Evolutionary conservation across 225 moss, liverwort and hornwort species (phyloP), one percentile per base, ranked within the genome.

Genomic region (Anthoceros angustus): DNA sequence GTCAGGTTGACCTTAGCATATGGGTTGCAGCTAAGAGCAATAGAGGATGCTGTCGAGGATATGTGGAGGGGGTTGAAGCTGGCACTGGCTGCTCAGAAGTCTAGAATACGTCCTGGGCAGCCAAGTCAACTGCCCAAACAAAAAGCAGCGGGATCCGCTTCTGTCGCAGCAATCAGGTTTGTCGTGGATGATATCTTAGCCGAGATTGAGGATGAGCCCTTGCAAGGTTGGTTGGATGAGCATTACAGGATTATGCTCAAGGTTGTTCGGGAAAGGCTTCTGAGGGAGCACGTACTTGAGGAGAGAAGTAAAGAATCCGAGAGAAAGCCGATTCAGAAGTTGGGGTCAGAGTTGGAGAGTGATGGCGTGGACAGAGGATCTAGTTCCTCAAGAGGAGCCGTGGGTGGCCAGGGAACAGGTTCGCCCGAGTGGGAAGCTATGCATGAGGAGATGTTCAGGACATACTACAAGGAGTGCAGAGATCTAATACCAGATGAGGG

Each of bases 171-270:
- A 39, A 70, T 86, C 26, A 72, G 84, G 63, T 72, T 88, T 73
- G 84, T 84, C 69, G 73, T 95, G 66, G 77, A 71, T 66, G 85
- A 88, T 9, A 74, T 84, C 50, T 77, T 79, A 15, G 87, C 83
- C 68, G 95, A 91, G 70, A 91, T 95, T 63, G 95, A 95, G 80
- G 95, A 95, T 72, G 95, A 95, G 67, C 95, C 95, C 26, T 74
- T 95, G 69, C 95, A 95, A 77, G 95, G 95, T 66, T 95, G 95
- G 95, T 83, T 91, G 75, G 95, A 87, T 76, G 83, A 95, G 67
- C 91, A 91, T 68, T 80, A 86, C 73, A 88, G 83, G 70, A 80
- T 95, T 74, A 79, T 85, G 80, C 76, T 77, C 42, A 79, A 83
- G 77, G 88, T 85, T 78, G 79, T 88, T 49, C 88, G 88, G 71